Evolutionary conservation across 768 basidiomycete genomes (phyloP).

Genomic region (Brasilioporus rufonigricans): DNA sequence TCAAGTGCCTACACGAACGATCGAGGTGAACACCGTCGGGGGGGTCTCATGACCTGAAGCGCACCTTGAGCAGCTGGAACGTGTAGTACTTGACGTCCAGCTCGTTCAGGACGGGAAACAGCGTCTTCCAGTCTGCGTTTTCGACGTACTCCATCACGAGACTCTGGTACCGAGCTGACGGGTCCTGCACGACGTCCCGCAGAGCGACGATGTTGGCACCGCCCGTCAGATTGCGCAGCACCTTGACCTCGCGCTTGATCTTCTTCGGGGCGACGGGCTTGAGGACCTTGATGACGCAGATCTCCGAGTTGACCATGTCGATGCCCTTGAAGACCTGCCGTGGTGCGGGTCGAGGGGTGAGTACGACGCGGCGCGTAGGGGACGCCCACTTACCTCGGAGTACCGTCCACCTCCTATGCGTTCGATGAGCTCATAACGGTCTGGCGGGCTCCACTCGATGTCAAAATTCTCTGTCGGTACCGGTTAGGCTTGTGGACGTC

Average conservation of each 20-base stretch:
- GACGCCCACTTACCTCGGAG: constrained; percentile 45
- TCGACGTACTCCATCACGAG: constrained; percentile 70
- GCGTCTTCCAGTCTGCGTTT: constrained; percentile 62
- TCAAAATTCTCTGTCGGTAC: constrained; percentile 48
- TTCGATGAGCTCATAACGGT: constrained; percentile 63
- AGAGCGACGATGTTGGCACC: constrained; percentile 68
- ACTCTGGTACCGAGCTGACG: constrained; percentile 58
- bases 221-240: constrained; percentile 64
- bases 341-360: constrained; percentile 1
- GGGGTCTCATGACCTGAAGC: background rate
- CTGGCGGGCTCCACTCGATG: constrained; percentile 64
- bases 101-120: constrained; percentile 59
- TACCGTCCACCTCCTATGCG: constrained; percentile 67
- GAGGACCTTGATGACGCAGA: constrained; percentile 66
- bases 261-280: constrained; percentile 68
- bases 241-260: constrained; percentile 75
- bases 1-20: constrained; percentile 47
- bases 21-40: background rate
- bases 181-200: constrained; percentile 67
- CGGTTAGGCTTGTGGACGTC: constrained; percentile 1
- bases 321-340: constrained; percentile 58
- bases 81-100: constrained; percentile 66
- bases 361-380: background rate
- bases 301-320: constrained; percentile 51
- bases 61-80: constrained; percentile 59